Base-by-base conservation (phyloP, 106 monocot genomes). In the Alisma plantagoaquatica region DNA sequence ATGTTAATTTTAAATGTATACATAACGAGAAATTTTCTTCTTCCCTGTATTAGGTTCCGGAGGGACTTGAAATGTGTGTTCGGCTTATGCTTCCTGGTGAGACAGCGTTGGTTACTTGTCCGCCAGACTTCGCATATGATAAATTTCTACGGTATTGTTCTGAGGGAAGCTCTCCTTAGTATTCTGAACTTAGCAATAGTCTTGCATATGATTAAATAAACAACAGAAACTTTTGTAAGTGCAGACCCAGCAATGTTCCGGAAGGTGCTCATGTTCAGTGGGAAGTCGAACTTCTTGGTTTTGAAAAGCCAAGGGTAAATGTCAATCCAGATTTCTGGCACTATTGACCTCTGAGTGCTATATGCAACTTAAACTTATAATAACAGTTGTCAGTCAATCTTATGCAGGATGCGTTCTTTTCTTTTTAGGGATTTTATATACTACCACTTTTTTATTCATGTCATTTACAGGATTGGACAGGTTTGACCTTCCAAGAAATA, bases 81-180 rank as follows among this genome's bases (percentile, higher is more conserved):
- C 83, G 94, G 32, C 54, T 88, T 46, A 96, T 96, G 94, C 81
- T 96, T 57, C 94, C 88, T 52, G 94, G 84, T 46, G 94, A 96
- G 54, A 70, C 78, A 62, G 75, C 84, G 35, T 23, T 84, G 15
- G 83, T 96, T 27, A 88, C 84, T 18, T 96, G 94, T 31, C 94
- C 94, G 43, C 88, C 94, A 63, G 94, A 96, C 76, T 88, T 84
- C 74, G 94, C 94, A 65, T 96, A 96, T 78, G 94, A 96, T 56
- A 96, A 78, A 65, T 96, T 96, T 64, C 21, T 73, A 62, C 84
- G 88, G 94, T 84, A 41, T 14, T 38, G 6, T 14, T 7, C 35
- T 7, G 6, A 7, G 35, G 14, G 14, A 7, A 38, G 6, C 14
- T 38, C 14, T 6, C 6, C 9, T 14, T 7, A 38, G 14, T 38